A percentile compares a stretch with the other conserved stretches of the same genome.
Evolutionary conservation across 2,329 filamentous ascomycete species (phyloP).

Genomic region (Albifimbria verrucaria): DNA sequence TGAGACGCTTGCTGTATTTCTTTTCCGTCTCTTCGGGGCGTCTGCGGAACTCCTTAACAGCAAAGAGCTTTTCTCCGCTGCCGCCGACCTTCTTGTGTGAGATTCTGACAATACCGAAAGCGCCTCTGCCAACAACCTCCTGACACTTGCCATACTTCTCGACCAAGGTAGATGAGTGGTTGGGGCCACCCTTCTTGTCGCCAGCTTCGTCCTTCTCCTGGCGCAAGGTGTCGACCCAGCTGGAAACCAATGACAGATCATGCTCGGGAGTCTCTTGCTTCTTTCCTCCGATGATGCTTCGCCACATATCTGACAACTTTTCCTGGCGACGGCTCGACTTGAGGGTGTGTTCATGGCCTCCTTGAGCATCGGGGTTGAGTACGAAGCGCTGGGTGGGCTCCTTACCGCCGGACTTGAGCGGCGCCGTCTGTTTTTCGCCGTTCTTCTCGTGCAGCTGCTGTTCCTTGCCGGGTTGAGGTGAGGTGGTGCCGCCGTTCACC

Average conservation of each 20-base stretch:
- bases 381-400: constrained; percentile 50
- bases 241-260: constrained; percentile 88
- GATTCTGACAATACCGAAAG: constrained; percentile 95
- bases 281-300: constrained; percentile 80
- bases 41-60: constrained; percentile 96
- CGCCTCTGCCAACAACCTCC: constrained; percentile 91
- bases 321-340: constrained; percentile 90
- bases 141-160: constrained; percentile 99
- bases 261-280: constrained; percentile 71
- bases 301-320: constrained; percentile 89
- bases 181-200: constrained; percentile 75
- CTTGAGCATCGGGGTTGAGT: constrained; percentile 49
- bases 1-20: constrained; percentile 96
- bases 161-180: constrained; percentile 69
- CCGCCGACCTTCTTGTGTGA: constrained; percentile 91
- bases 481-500: constrained; percentile 29
- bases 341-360: constrained; percentile 81
- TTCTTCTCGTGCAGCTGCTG: constrained; percentile 17
- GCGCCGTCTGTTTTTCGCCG: constrained; percentile 18
- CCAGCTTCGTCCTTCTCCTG: constrained; percentile 82
- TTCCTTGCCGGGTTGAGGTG: constrained; percentile 39
- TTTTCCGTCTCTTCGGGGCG: constrained; percentile 92
- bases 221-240: constrained; percentile 91
- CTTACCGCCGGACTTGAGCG: constrained; percentile 23
- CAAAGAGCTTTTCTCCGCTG: constrained; percentile 84